Evolutionary conservation across 164 flowering plant species (phyloP), one percentile per base, ranked within the genome.

Genomic region (Euptelea pleiosperma): DNA sequence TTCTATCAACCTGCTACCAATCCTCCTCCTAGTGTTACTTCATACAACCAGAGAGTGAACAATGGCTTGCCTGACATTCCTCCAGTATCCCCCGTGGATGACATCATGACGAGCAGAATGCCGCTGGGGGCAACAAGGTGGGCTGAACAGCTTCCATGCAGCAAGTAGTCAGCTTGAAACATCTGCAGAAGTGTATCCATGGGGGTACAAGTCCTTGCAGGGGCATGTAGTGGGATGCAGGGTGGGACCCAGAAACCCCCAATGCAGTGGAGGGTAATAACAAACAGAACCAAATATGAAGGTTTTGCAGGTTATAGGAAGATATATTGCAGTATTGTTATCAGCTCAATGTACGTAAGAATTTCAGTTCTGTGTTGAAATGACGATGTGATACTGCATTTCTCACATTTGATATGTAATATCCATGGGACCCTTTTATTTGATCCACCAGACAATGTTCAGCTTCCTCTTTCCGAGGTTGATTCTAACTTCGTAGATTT

Each of bases 131-230:
- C 42, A 72, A 51, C 71, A 86, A 83, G 75, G 76, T 79, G 50
- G 86, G 72, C 33, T 65, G 86, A 70, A 78, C 92, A 6, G 62
- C 73, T 50, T 86, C 96, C 34, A 64, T 88, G 87, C 98, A 82
- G 62, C 73, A 94, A 56, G 96, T 86, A 36, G 91, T 94, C 46
- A 91, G 98, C 79, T 81, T 91, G 79, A 92, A 88, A 62, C 92
- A 83, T 71, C 69, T 91, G 71, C 96, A 88, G 75, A 86, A 91
- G 65, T 82, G 84, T 40, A 86, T 91, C 52, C 77, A 89, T 43
- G 91, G 86, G 10, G 78, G 52, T 10, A 40, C 50, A 37, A 69
- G 62, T 57, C 43, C 78, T 3, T 25, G 57, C 70, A 53, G 52
- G n/a, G n/a, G n/a, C n/a, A n/a, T 68, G 61, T 56, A 70, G 58